phyloP scores from a whole-genome alignment of 768 basidiomycete species.

The Suillus subaureus region DNA sequence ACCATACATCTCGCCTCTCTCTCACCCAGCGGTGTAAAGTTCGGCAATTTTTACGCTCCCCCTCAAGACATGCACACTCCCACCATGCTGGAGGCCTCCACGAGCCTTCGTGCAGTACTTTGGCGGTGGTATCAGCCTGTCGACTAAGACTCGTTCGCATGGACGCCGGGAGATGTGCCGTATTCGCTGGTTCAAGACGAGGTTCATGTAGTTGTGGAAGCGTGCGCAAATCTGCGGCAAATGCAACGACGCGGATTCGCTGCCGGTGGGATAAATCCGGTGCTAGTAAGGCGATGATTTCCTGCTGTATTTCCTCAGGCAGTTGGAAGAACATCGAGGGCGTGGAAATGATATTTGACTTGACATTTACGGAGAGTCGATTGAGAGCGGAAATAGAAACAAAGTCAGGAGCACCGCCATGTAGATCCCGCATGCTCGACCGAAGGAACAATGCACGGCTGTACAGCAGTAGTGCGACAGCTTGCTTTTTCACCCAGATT shows the following conservation, averaged over 20 bases:
- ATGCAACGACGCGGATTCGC: slow-evolving; percentile 52
- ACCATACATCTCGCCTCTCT: slow-evolving; percentile 49
- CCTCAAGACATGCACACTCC: slow-evolving; percentile 32
- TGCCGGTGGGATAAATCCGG: slow-evolving; percentile 59
- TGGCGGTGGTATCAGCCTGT: slow-evolving; percentile 14
- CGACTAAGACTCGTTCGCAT: slow-evolving; percentile 12
- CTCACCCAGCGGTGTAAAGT: slow-evolving; percentile 38
- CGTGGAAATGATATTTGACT: not conserved
- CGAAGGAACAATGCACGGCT: slow-evolving; percentile 54
- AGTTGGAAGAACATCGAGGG: slow-evolving; percentile 41
- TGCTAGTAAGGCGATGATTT: slow-evolving; percentile 59
- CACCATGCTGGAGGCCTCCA: slow-evolving; percentile 38
- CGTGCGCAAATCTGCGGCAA: slow-evolving; percentile 49
- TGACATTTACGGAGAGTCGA: slow-evolving; percentile 12
- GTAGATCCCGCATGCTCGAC: slow-evolving; percentile 18
- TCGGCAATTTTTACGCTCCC: slow-evolving; percentile 26
- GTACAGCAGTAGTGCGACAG: slow-evolving; percentile 51
- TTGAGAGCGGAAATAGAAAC: slow-evolving; percentile 11
- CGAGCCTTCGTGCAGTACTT: slow-evolving; percentile 31
- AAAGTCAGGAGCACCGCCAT: not conserved
- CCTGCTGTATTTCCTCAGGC: slow-evolving; percentile 58
- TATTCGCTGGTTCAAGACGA: slow-evolving; percentile 11
- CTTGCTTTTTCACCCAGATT: slow-evolving; percentile 43
- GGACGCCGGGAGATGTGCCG: slow-evolving; percentile 9
- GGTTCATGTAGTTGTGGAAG: slow-evolving; percentile 40